phyloP scores from a whole-genome alignment of 2,329 filamentous ascomycete species.

The Aspergillus uvarum region DNA sequence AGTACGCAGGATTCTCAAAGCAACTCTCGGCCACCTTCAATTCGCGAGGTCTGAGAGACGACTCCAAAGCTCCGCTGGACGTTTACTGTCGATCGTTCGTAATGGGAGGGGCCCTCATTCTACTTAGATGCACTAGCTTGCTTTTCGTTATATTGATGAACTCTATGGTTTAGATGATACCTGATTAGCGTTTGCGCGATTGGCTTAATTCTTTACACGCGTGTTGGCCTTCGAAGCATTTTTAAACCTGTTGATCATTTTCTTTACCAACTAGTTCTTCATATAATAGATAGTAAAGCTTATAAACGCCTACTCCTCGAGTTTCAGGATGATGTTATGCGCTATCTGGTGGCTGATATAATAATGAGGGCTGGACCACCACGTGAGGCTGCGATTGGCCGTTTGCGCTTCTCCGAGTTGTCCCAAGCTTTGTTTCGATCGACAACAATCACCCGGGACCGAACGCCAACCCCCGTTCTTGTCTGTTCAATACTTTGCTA shows the following conservation, averaged over 20 bases:
- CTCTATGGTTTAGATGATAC: constrained; percentile 20
- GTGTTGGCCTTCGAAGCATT: background rate
- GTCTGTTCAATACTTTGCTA: background rate
- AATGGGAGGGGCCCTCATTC: background rate
- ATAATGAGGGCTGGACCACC: background rate
- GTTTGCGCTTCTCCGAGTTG: background rate
- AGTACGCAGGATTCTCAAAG: constrained; percentile 35
- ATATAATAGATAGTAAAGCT: background rate
- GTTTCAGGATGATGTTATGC: no score
- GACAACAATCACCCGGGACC: background rate
- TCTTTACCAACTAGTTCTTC: background rate
- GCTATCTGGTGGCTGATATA: background rate
- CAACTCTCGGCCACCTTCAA: constrained; percentile 30
- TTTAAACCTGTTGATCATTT: constrained; percentile 1
- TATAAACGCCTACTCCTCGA: background rate
- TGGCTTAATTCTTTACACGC: constrained; percentile 2
- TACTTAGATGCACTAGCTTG: constrained; percentile 9
- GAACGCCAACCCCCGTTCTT: background rate
- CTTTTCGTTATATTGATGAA: constrained; percentile 12
- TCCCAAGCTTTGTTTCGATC: background rate
- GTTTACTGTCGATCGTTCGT: background rate
- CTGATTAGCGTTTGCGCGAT: constrained; percentile 18
- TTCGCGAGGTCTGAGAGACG: constrained; percentile 37
- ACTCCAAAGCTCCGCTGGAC: background rate
- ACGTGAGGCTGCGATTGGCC: constrained; percentile 22